Conservation (phyloP, 2,329 filamentous ascomycete genomes). For the Aureobasidium subglaciale region DNA sequence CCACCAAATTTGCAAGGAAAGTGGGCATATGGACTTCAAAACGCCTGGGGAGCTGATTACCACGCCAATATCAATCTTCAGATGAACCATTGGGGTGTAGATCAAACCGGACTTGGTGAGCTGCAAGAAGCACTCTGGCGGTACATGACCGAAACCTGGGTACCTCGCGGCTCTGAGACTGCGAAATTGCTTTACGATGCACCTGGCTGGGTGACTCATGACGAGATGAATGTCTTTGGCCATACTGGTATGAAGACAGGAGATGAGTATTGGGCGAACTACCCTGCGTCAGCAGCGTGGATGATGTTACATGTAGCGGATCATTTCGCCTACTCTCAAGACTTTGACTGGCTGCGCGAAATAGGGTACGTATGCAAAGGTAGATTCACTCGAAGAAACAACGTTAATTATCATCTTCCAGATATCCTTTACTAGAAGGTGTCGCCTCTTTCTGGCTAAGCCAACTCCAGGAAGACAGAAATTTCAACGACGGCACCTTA, state of each 20-base stretch:
- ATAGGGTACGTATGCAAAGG: too few species aligned
- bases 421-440: constrained; percentile 48
- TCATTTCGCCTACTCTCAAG: constrained; percentile 47
- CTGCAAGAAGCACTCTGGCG: constrained; percentile 44
- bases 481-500: constrained; percentile 45
- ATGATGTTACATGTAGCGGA: constrained; percentile 56
- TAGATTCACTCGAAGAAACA: too few species aligned
- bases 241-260: constrained; percentile 45
- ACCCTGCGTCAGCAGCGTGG: constrained; percentile 48
- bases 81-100: constrained; percentile 55
- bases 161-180: constrained; percentile 46
- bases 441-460: constrained; percentile 51
- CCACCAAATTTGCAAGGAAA: constrained; percentile 52
- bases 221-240: constrained; percentile 54
- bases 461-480: constrained; percentile 45
- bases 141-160: constrained; percentile 49
- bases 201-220: constrained; percentile 50
- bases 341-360: constrained; percentile 38
- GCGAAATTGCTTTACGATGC: constrained; percentile 48
- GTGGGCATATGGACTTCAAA: constrained; percentile 43
- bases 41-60: constrained; percentile 50
- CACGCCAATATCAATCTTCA: constrained; percentile 55
- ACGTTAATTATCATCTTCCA: too few species aligned
- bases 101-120: constrained; percentile 44
- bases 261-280: constrained; percentile 36